Base-by-base conservation (phyloP, 1,284 basidiomycete genomes). In the Ustilago trichophora region DNA sequence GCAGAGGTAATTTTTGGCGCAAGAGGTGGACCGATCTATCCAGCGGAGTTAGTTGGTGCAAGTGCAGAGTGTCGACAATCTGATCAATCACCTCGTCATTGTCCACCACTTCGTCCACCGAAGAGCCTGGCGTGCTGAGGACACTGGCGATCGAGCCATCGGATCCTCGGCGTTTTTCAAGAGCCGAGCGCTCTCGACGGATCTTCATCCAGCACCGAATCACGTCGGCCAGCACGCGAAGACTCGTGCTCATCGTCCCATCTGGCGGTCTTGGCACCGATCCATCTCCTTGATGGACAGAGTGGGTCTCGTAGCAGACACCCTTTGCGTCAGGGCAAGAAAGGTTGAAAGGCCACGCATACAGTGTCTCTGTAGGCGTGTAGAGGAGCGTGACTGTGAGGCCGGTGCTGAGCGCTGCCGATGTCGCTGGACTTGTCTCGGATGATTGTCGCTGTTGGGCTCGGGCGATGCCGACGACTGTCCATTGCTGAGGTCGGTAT, bases 341-440 rank as follows among this genome's bases (percentile, higher is more conserved):
- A 1, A 66, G 35, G 24, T 60, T 66, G 48, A 66, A 66, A 0
- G 63, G 63, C 63, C 63, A 66, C 8, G 63, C 63, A 43, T 51
- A 60, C 5, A 66, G 43, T 26, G 63, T 66, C 26, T 55, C 46
- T 11, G 51, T 59, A 15, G 63, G 47, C 13, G 21, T 25, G 44
- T 66, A 66, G 15, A 66, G 33, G 31, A 66, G 11, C 1, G 63
- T 66, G 13, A 66, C 46, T 2, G 56, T 66, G 7, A 66, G 32
- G 29, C 55, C 50, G 10, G 32, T 36, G 16, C 22, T 31, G n/a
- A 15, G 11, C 12, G 18, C 24, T 11, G 22, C 19, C 1, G 35
- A 3, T 8, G 29, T 26, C 12, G 37, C 18, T 6, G 49, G 11
- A 4, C 18, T 25, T 31, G 38, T 15, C 25, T 22, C 42, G 6